Base-by-base conservation (phyloP, 352 stramenopile species). In the Globisporangium viniferum region DNA sequence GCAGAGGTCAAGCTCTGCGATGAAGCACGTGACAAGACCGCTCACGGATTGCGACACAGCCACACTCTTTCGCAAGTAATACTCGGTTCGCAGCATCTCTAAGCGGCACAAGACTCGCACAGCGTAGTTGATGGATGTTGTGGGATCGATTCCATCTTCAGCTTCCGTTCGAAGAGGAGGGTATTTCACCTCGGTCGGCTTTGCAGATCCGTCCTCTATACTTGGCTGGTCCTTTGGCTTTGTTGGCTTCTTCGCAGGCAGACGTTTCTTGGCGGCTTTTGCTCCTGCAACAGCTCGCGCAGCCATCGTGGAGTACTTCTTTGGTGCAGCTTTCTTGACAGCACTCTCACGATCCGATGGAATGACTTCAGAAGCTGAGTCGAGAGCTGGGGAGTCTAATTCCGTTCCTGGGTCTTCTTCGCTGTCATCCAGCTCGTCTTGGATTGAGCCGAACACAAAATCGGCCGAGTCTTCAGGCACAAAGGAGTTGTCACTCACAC, bases 61-160 rank as follows among this genome's bases (percentile, higher is more conserved):
- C 8, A 96, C 84, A 35, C 82, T 92, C 59, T 94, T 96, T 22
- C 88, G 82, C 57, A 94, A 67, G 58, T 92, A 93, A 69, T 96
- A 94, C 54, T 94, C 87, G 3, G 74, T 71, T 5, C 83, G 84
- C 31, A 94, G 71, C 79, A 92, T 92, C 70, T 94, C 86, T 10
- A 92, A 68, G 35, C 82, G 84, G 39, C 86, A 91, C 39, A 88
- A 39, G 10, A 91, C 74, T 7, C 76, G 81, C 15, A 91, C 79
- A 5, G 84, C 82, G 58, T 91, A 88, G 39, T 75, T 73, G 14
- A 89, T 72, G 6, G 83, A 91, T 22, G 75, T 81, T 27, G 72
- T 73, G 4, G 83, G 72, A 46, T 90, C 82, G 12, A 80, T 70
- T 35, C 75, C 73, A 14, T 92, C 84, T 51, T 90, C 82, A 2